Conservation (phyloP, 805 yeast genomes). For the Wickerhamiella australiensis region DNA sequence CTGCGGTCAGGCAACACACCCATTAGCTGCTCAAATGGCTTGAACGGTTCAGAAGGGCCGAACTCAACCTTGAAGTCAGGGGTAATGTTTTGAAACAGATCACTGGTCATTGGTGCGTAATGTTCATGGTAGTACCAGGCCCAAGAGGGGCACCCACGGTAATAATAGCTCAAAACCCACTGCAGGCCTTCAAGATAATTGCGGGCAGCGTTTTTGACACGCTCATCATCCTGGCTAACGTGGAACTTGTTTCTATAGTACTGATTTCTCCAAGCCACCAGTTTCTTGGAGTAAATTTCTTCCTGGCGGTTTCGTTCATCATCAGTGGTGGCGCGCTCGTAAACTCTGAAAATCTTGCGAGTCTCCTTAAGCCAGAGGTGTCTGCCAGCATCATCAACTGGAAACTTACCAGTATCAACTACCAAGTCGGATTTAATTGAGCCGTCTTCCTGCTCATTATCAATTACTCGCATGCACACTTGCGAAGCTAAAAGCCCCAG, state of each 20-base stretch:
- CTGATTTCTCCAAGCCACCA: slow-evolving; percentile 69
- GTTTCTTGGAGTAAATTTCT: slow-evolving; percentile 58
- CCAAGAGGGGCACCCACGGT: slow-evolving; percentile 98
- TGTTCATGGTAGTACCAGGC: slow-evolving; percentile 95
- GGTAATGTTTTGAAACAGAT: slow-evolving; percentile 52
- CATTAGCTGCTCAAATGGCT: slow-evolving; percentile 93
- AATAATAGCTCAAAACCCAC: slow-evolving; percentile 87
- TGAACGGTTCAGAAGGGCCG: slow-evolving; percentile 65
- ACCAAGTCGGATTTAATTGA: slow-evolving; percentile 11
- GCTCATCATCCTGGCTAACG: slow-evolving; percentile 45
- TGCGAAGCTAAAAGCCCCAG: slow-evolving; percentile 23
- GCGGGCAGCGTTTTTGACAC: slow-evolving; percentile 50
- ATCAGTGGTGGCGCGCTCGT: slow-evolving; percentile 26
- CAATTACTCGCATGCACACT: slow-evolving; percentile 21
- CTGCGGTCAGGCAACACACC: slow-evolving; percentile 94
- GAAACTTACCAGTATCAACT: slow-evolving; percentile 53
- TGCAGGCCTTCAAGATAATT: slow-evolving; percentile 87
- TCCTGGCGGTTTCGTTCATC: slow-evolving; percentile 37
- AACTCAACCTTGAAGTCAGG: slow-evolving; percentile 46
- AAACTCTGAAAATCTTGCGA: slow-evolving; percentile 29
- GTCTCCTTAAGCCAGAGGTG: slow-evolving; percentile 12
- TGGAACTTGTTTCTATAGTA: slow-evolving; percentile 75
- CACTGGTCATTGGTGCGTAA: slow-evolving; percentile 95
- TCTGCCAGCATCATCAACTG: slow-evolving; percentile 46
- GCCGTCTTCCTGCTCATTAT: slow-evolving; percentile 14